Evolutionary conservation across 148 eudicot species (phyloP), one percentile per base, ranked within the genome.

Genomic region (Agrostemma githago): DNA sequence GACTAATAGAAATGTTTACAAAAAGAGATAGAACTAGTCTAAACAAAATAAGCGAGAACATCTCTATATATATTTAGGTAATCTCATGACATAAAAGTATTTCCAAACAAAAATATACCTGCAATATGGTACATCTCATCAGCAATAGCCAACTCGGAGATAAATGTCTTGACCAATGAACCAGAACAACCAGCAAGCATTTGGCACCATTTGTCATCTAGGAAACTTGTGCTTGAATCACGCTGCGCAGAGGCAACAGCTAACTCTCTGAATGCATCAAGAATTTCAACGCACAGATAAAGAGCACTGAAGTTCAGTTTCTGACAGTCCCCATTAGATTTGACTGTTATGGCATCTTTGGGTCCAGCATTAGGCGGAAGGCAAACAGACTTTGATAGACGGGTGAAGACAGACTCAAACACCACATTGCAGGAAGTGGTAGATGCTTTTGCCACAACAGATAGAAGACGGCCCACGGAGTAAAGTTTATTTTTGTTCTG

Each of bases 221-320:
- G 75, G 76, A 79, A 77, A 68, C 79, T 81, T 63, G 61, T 62
- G 65, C 65, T 42, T 51, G 82, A 73, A 60, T 72, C 65, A 26
- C 16, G 61, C 77, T 68, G 81, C 3, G 72, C 78, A 65, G 79
- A 76, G 58, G 80, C 83, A 74, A 83, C 68, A 78, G 89, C 86
- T 86, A 92, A 81, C 37, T 79, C 80, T 86, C 89, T 82, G 80
- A 87, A 88, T 74, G 96, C 97, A 77, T 76, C 79, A 75, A 95
- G 90, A 78, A 92, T 83, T 77, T 95, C 86, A 71, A 86, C 69
- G 75, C 88, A 88, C 75, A 92, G 80, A 83, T 84, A 90, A 17
- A 88, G 70, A 68, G 87, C 84, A 64, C 90, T 86, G 76, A 85
- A 90, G 71, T 86, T 85, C 68, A 77, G 74, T 70, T 62, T 72